Evolutionary conservation across 129 eudicot genomes (phyloP).

Genomic region (Tagetes erecta): DNA sequence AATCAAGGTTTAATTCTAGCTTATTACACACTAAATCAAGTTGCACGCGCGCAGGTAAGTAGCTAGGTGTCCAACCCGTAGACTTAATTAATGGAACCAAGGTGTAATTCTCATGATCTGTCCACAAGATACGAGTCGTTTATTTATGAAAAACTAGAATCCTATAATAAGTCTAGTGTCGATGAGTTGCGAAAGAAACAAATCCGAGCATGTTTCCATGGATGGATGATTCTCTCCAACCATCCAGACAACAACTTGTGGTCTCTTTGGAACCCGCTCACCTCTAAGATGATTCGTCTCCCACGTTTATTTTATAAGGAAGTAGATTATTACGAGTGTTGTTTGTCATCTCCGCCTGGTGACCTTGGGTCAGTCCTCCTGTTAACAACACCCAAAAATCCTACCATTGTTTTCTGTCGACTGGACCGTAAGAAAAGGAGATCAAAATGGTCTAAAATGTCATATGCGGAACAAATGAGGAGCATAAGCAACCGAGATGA

Average conservation of each 20-base stretch:
- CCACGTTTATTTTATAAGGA: not conserved
- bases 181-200: not conserved
- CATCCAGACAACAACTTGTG: not conserved
- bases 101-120: too few species aligned
- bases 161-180: not conserved
- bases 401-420: not conserved
- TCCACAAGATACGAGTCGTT: too few species aligned
- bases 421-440: not conserved
- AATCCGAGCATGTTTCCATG: conserved; percentile 2
- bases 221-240: not conserved
- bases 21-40: too few species aligned
- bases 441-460: not conserved
- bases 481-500: not conserved
- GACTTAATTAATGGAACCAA: too few species aligned
- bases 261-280: conserved; percentile 1
- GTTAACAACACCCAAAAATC: not conserved
- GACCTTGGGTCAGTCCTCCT: not conserved
- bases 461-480: not conserved
- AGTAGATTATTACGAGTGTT: not conserved
- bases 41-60: too few species aligned
- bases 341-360: not conserved
- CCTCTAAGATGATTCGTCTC: not conserved
- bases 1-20: too few species aligned
- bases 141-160: too few species aligned
- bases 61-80: too few species aligned